phyloP scores from a whole-genome alignment of 345 rosid species.

The Angophora floribunda region DNA sequence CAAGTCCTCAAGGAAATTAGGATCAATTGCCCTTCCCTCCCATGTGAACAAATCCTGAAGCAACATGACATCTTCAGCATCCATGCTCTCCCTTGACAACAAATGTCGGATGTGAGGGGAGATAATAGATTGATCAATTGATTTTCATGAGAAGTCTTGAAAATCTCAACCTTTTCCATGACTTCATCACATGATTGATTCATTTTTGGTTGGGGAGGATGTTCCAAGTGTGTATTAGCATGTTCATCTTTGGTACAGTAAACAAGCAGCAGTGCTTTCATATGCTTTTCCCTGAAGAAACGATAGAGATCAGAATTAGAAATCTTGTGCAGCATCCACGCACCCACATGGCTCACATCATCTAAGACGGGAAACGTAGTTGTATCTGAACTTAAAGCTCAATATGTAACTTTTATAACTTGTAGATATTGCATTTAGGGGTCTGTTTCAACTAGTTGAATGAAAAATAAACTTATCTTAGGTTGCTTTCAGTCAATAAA shows the following conservation, averaged over 20 bases:
- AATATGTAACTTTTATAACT: background rate
- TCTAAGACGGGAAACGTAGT: rapidly evolving
- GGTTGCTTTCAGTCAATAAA: background rate
- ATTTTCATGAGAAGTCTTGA: background rate
- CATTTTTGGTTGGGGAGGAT: slow-evolving; percentile 11
- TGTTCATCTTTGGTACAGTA: slow-evolving; percentile 25
- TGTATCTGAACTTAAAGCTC: background rate
- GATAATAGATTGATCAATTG: background rate
- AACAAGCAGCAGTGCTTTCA: slow-evolving; percentile 43
- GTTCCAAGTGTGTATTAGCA: slow-evolving; percentile 17
- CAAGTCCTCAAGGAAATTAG: slow-evolving; percentile 33
- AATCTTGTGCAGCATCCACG: background rate
- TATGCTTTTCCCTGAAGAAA: slow-evolving; percentile 64
- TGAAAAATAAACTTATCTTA: background rate
- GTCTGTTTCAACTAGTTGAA: background rate
- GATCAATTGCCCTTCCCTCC: slow-evolving; percentile 33
- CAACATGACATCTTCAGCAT: slow-evolving; percentile 44
- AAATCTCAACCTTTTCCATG: slow-evolving; percentile 30
- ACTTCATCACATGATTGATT: slow-evolving; percentile 36
- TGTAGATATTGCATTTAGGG: background rate
- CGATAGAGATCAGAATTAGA: background rate
- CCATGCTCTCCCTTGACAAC: slow-evolving; percentile 53
- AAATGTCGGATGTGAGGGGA: background rate
- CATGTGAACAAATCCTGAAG: slow-evolving; percentile 53
- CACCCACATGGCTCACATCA: background rate